Conservation (phyloP, 163 green algal genomes). For the Trebouxia gelatinosa region DNA sequence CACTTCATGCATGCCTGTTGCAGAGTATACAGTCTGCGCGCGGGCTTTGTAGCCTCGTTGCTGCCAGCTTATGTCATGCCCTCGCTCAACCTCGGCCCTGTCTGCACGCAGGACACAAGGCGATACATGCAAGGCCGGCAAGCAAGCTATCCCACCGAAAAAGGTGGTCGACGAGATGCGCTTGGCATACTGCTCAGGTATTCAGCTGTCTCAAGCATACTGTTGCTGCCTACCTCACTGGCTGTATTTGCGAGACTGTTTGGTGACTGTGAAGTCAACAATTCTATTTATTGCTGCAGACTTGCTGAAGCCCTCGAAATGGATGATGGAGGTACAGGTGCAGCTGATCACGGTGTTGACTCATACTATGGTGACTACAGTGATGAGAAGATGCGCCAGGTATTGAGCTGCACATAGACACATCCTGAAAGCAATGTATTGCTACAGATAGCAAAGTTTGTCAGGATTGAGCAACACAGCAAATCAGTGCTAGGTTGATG, state of each 20-base stretch:
- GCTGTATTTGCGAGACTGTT: no score
- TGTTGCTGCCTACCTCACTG: neutral
- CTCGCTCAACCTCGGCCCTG: no score
- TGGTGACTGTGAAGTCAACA: no score
- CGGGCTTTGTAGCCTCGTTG: no score
- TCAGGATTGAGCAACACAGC: neutral
- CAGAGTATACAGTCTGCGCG: no score
- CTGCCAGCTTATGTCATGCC: no score
- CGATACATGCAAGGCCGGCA: neutral
- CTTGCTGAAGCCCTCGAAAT: conserved; percentile 29
- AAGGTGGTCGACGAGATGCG: conserved; percentile 33
- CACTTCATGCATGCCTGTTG: no score
- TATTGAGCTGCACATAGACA: neutral
- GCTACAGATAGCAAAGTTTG: neutral
- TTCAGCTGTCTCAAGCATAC: neutral
- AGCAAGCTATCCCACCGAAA: conserved; percentile 14
- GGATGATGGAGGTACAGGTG: conserved; percentile 24
- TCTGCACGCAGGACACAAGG: conserved; percentile 1
- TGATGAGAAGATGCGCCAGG: conserved; percentile 23
- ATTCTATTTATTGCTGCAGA: no score
- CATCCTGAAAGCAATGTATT: neutral
- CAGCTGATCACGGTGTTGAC: neutral
- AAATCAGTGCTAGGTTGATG: no score
- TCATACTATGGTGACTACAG: conserved; percentile 24
- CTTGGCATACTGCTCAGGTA: conserved; percentile 40